Evolutionary conservation across 495 filamentous ascomycete genomes (phyloP).

Genomic region (Aspergillus leporis): DNA sequence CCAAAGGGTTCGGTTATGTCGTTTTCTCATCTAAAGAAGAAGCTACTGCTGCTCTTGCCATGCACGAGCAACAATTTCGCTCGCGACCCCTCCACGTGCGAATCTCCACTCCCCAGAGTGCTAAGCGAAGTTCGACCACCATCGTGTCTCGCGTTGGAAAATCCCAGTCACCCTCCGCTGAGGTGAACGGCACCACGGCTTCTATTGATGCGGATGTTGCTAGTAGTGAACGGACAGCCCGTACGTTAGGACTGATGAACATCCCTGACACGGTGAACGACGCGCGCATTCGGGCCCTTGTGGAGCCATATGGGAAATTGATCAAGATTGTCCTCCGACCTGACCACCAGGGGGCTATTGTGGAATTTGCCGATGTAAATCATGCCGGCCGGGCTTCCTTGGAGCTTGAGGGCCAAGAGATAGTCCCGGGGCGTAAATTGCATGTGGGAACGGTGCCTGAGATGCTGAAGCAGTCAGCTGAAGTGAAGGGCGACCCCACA

Average conservation of each 20-base stretch:
- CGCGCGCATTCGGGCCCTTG: slow-evolving; percentile 57
- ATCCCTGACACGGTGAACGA: slow-evolving; percentile 68
- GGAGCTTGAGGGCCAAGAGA: slow-evolving; percentile 70
- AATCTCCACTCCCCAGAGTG: slow-evolving; percentile 48
- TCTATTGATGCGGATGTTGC: slow-evolving; percentile 27
- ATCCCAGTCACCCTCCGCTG: slow-evolving; percentile 39
- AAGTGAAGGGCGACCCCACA: slow-evolving; percentile 53
- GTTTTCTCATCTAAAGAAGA: slow-evolving; percentile 72
- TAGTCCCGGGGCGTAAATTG: slow-evolving; percentile 62
- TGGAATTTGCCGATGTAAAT: slow-evolving; percentile 73
- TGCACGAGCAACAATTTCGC: slow-evolving; percentile 70
- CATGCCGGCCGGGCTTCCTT: slow-evolving; percentile 74
- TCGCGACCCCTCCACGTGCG: slow-evolving; percentile 71
- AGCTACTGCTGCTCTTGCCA: slow-evolving; percentile 65
- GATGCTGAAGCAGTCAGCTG: slow-evolving; percentile 61
- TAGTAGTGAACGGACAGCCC: slow-evolving; percentile 44
- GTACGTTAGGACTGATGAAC: slow-evolving; percentile 59
- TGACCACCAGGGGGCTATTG: slow-evolving; percentile 80
- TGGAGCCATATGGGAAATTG: slow-evolving; percentile 58
- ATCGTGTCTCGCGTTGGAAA: slow-evolving; percentile 38
- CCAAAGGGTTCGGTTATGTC: slow-evolving; percentile 76
- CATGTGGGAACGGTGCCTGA: slow-evolving; percentile 68
- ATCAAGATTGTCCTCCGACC: slow-evolving; percentile 62
- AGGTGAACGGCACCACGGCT: slow-evolving; percentile 32
- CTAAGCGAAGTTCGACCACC: slow-evolving; percentile 48